A percentile compares a stretch with the other conserved stretches of the same genome.
Conservation (phyloP, 176 grass and related monocot species). For the Paspalum vaginatum region DNA sequence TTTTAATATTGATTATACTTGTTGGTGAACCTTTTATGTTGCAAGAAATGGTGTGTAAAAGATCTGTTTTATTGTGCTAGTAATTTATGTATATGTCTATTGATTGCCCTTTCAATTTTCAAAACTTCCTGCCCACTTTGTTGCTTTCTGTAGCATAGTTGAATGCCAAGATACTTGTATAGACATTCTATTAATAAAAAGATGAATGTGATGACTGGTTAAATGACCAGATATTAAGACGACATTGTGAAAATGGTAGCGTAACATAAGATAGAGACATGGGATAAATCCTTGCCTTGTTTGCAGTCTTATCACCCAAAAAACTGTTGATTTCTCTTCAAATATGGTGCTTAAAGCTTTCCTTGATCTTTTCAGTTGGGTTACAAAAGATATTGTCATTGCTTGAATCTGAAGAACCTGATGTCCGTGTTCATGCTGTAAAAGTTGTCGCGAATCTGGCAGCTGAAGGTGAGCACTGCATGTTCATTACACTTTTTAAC, state of each 20-base stretch:
- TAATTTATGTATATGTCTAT: background rate
- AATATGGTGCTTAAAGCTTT: conserved; percentile 32
- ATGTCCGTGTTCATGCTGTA: conserved; percentile 97
- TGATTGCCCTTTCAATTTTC: too few species aligned
- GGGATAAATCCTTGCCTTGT: background rate
- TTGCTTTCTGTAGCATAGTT: conserved; percentile 15
- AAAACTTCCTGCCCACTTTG: background rate
- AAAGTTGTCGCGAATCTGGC: conserved; percentile 99
- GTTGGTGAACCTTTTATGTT: background rate
- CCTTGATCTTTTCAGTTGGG: conserved; percentile 68
- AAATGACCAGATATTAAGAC: background rate
- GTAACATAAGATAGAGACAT: background rate
- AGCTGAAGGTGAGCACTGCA: conserved; percentile 76
- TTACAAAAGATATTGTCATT: conserved; percentile 98
- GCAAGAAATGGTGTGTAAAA: background rate
- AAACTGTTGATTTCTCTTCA: conserved; percentile 3
- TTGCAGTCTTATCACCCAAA: conserved; percentile 4
- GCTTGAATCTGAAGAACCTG: conserved; percentile 95
- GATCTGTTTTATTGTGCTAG: background rate
- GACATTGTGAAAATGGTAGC: conserved; percentile 18
- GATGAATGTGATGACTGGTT: background rate
- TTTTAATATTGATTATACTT: too few species aligned
- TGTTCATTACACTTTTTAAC: conserved; percentile 22
- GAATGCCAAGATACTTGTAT: conserved; percentile 24
- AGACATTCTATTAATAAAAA: conserved; percentile 4